Percentiles rank a stretch among this genome's conserved stretches.
Evolutionary conservation across 345 rosid species (phyloP).

Genomic region (Diplotaxis tenuifolia): DNA sequence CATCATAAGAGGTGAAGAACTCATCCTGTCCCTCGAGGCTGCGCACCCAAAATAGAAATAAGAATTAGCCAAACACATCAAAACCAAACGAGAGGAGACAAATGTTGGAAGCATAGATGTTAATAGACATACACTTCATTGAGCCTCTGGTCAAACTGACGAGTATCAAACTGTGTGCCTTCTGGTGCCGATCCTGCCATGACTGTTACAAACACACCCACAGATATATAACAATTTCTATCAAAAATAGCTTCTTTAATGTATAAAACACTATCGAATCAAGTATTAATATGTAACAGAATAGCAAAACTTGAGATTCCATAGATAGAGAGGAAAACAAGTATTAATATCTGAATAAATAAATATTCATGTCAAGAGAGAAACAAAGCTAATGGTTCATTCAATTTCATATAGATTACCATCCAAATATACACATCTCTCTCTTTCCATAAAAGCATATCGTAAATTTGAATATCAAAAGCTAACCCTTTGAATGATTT

Average conservation of each 20-base stretch:
- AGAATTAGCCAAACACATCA: neutral
- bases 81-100: neutral
- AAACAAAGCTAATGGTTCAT: neutral
- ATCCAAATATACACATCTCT: neutral
- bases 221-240: neutral
- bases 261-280: no score
- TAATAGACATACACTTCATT: neutral
- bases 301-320: neutral
- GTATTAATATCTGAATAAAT: neutral
- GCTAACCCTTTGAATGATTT: no score
- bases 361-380: neutral
- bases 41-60: constrained; percentile 4
- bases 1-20: constrained; percentile 67
- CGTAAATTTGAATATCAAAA: neutral
- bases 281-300: neutral
- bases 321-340: no score
- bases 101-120: neutral
- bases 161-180: neutral
- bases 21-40: constrained; percentile 63
- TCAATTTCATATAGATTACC: neutral
- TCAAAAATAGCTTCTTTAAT: neutral
- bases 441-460: neutral
- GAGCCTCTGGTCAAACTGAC: neutral
- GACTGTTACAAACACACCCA: neutral
- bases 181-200: neutral